These are phyloP conservation scores for Bolboschoenus planiculmis DNA, from an alignment of 176 grass and related monocot genomes.

Conservation along the genomic window DNA sequence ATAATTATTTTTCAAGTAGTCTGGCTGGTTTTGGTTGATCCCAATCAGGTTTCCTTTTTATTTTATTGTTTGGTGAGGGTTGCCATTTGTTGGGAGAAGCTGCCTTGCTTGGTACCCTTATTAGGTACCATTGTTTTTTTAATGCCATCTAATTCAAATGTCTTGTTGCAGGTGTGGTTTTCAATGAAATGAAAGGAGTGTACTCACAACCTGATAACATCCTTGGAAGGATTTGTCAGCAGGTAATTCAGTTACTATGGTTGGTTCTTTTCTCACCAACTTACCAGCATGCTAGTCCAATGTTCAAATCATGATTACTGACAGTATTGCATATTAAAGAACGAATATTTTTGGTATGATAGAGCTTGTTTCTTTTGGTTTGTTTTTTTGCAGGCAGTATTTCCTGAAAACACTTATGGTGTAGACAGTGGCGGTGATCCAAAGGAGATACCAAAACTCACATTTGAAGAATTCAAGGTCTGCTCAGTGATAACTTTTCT, in stretches of 20 bases:
- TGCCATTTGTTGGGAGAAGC: neutral
- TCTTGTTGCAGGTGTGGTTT: constrained; percentile 72
- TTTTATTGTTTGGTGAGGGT: neutral
- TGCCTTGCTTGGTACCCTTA: neutral
- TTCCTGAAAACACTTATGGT: constrained; percentile 90
- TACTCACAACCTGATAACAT: constrained; percentile 97
- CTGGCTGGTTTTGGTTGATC: neutral
- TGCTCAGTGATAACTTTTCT: constrained; percentile 24
- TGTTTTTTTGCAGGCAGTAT: constrained; percentile 68
- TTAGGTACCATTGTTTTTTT: neutral
- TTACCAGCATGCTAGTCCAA: neutral
- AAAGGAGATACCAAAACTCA: constrained; percentile 92
- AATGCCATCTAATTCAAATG: neutral
- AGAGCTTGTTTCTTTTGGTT: neutral
- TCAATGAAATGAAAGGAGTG: constrained; percentile 99
- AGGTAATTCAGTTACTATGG: constrained; percentile 40
- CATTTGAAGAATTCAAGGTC: constrained; percentile 99
- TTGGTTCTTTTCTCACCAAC: neutral
- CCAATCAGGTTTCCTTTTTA: neutral
- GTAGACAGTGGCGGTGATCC: constrained; percentile 97
- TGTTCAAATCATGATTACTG: neutral
- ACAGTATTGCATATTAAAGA: neutral
- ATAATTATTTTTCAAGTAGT: neutral
- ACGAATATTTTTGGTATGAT: neutral
- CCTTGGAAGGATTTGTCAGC: constrained; percentile 72